Percentiles rank a stretch among this genome's conserved stretches.
These are phyloP conservation scores for Eutypa lata DNA, from an alignment of 2,329 filamentous ascomycete genomes.

Conservation along the genomic window DNA sequence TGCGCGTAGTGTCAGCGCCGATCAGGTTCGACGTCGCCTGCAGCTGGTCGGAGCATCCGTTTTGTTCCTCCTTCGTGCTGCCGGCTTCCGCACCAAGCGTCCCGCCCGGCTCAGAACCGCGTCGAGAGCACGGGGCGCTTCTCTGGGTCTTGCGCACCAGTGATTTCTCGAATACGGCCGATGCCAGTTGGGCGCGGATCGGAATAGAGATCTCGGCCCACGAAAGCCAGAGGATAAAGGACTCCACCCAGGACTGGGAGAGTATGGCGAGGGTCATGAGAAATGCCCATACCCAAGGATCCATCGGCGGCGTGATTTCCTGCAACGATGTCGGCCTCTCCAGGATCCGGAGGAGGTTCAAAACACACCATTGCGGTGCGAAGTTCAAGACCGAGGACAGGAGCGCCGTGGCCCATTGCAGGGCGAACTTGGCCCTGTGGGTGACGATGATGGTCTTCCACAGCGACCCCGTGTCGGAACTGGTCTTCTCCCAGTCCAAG, in stretches of 20 bases:
- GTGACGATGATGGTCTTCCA: constrained; percentile 60
- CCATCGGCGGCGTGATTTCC: constrained; percentile 40
- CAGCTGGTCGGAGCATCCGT: constrained; percentile 44
- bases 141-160: constrained; percentile 67
- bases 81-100: constrained; percentile 27
- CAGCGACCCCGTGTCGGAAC: constrained; percentile 48
- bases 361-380: constrained; percentile 66
- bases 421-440: constrained; percentile 53
- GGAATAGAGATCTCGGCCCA: constrained; percentile 62
- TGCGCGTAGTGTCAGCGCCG: constrained; percentile 69
- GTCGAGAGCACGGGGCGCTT: constrained; percentile 33
- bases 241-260: constrained; percentile 57
- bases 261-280: constrained; percentile 60
- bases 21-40: constrained; percentile 77
- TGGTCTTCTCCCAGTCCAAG: constrained; percentile 45
- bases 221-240: constrained; percentile 65
- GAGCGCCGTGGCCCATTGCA: constrained; percentile 59
- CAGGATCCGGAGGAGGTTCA: constrained; percentile 62
- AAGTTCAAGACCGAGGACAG: constrained; percentile 59
- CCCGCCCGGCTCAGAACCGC: constrained; percentile 28
- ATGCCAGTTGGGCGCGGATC: constrained; percentile 65
- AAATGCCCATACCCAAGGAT: constrained; percentile 67
- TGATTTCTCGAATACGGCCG: constrained; percentile 73
- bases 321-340: constrained; percentile 57
- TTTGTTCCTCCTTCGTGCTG: constrained; percentile 35